Evolutionary conservation across 345 rosid genomes (phyloP).

Genomic region (Rhizophora mangle): DNA sequence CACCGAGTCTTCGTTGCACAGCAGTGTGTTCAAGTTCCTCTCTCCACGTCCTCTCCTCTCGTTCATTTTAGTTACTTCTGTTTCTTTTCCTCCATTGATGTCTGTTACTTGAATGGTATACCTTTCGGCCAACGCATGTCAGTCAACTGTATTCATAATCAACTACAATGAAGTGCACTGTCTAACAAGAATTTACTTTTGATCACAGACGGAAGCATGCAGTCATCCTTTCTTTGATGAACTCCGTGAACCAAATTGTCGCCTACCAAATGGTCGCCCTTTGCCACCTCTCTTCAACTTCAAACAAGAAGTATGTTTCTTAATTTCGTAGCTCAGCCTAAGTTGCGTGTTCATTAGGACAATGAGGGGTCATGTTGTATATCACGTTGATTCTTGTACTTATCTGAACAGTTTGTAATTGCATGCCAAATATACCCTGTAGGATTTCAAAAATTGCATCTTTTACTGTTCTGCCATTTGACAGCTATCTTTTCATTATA

Average conservation of each 20-base stretch:
- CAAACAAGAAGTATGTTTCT: constrained; percentile 53
- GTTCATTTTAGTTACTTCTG: neutral
- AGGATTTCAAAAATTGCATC: no score
- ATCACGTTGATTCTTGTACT: neutral
- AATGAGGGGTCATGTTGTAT: neutral
- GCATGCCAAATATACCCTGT: neutral
- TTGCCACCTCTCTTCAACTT: constrained; percentile 33
- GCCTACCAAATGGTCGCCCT: constrained; percentile 26
- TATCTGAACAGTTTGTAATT: neutral
- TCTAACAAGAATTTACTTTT: neutral
- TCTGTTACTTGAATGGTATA: neutral
- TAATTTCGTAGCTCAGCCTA: neutral
- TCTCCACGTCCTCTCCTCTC: neutral
- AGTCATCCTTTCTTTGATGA: constrained; percentile 36
- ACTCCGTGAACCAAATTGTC: constrained; percentile 33
- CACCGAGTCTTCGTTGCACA: constrained; percentile 33
- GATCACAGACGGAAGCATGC: constrained; percentile 30
- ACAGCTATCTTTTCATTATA: neutral
- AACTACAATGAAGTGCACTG: neutral
- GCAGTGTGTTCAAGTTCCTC: constrained; percentile 18
- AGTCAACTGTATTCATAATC: neutral
- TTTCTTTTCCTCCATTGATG: neutral
- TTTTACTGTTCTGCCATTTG: neutral
- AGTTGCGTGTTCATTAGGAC: neutral
- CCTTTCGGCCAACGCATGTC: neutral